Base-by-base conservation (phyloP, 2,329 filamentous ascomycete genomes). In the Diplodia corticola region DNA sequence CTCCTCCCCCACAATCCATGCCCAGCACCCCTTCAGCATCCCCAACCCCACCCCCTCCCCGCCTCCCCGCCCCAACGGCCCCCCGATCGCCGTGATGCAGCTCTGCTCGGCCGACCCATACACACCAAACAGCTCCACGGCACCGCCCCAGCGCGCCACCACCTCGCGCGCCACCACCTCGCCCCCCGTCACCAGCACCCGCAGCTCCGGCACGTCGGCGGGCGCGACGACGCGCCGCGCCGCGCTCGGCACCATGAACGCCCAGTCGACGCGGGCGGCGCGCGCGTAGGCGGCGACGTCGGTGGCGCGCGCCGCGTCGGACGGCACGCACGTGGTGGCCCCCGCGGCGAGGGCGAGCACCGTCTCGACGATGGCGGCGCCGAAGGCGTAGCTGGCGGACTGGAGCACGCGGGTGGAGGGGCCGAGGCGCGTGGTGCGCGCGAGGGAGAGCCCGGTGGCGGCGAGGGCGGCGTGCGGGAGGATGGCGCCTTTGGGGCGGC, bases 171-270 rank as follows among this genome's bases (percentile, higher is more conserved):
- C 73, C 69, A 79, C 76, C 35, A 77, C 76, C 64, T 83, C 81
- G 24, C 81, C 81, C 4, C 77, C 78, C 2, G 77, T 72, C 3
- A 76, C 71, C 24, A 84, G 72, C 0, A 75, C 76, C 60, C 73
- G 75, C 53, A 84, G 68, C 0, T 72, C 76, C 1, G 78, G 75
- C 9, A 83, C 74, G 15, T 70, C 73, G 57, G 78, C 75, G 0
- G 78, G 77, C 12, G 79, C 74, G 1, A 84, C 60, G 0, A 79
- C 78, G n/a, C n/a, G n/a, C 20, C 78, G 78, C 0, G 85, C 83
- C n/a, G 89, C 79, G 0, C 85, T 80, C 2, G 86, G 84, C 0
- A 87, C 88, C 71, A 87, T 80, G 69, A 83, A 80, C 0, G 81
- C 82, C 79, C 81, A 84, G 59, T 82, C 87, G 33, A 83, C 85